Percentiles rank a stretch among this genome's conserved stretches.
Conservation (phyloP, 2,329 filamentous ascomycete species). For the Cladosporium sp. region DNA sequence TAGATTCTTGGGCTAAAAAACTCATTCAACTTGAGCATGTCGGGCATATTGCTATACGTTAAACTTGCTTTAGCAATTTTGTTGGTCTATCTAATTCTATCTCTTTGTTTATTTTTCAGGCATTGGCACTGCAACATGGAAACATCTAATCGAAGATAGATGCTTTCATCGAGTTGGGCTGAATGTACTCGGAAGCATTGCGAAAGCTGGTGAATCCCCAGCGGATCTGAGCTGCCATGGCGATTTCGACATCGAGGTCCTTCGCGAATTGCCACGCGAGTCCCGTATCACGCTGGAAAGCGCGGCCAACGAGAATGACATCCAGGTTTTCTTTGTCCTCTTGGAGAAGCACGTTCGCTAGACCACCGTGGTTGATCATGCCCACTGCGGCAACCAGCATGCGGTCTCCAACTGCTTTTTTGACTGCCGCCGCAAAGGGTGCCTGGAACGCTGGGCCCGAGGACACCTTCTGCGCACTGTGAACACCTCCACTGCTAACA, state of each 20-base stretch:
- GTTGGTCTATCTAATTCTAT: no score
- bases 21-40: no score
- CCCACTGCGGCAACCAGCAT: conserved; percentile 73
- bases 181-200: conserved; percentile 23
- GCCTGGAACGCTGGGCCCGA: conserved; percentile 67
- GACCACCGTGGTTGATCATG: conserved; percentile 63
- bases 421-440: conserved; percentile 66
- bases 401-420: conserved; percentile 66
- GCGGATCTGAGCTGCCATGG: conserved; percentile 56
- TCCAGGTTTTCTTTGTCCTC: conserved; percentile 51
- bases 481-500: conserved; percentile 72
- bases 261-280: conserved; percentile 65
- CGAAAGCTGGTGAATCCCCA: conserved; percentile 53
- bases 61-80: no score
- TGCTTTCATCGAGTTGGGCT: conserved; percentile 17
- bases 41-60: no score
- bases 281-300: conserved; percentile 78
- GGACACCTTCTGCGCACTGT: conserved; percentile 51
- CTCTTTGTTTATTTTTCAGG: no score
- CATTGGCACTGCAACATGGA: background rate
- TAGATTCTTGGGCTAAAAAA: no score
- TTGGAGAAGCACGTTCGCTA: conserved; percentile 58
- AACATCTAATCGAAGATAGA: conserved; percentile 7
- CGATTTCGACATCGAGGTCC: conserved; percentile 65
- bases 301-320: conserved; percentile 67